phyloP scores from a whole-genome alignment of 2,329 filamentous ascomycete genomes.

The Botrytis deweyae region DNA sequence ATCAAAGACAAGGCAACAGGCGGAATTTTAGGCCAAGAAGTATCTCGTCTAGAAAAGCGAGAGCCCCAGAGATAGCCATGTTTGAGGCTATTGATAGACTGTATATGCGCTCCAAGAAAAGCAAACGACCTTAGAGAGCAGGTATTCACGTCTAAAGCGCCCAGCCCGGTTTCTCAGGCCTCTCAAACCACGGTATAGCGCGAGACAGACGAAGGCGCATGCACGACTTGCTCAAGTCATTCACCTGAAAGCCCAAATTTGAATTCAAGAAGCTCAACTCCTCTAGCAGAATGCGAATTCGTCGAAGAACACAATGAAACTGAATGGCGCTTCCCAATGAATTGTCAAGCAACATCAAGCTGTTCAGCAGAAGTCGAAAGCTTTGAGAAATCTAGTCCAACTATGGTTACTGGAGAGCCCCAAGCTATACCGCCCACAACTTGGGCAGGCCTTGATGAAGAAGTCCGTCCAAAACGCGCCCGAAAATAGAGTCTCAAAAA shows the following conservation, averaged over 20 bases:
- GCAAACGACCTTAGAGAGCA: not conserved
- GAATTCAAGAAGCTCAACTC: not conserved
- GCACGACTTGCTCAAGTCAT: not conserved
- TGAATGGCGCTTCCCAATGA: not conserved
- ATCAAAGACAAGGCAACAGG: not conserved
- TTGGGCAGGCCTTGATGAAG: not conserved
- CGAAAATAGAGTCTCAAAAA: not conserved
- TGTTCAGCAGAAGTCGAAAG: not conserved
- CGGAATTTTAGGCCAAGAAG: too few species aligned
- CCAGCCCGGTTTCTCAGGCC: not conserved
- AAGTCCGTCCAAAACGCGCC: not conserved
- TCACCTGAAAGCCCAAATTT: not conserved
- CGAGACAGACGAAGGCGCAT: not conserved
- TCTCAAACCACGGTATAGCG: not conserved
- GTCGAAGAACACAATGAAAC: not conserved
- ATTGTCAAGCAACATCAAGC: not conserved
- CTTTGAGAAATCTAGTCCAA: not conserved
- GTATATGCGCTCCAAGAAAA: not conserved
- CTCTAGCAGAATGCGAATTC: too few species aligned
- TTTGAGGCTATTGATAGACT: not conserved
- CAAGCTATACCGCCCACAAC: not conserved
- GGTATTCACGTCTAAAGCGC: not conserved
- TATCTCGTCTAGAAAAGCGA: too few species aligned
- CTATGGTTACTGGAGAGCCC: too few species aligned
- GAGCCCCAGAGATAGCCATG: not conserved